Evolutionary conservation across 305 asterid species (phyloP).

Genomic region (Fraxinus nigra): DNA sequence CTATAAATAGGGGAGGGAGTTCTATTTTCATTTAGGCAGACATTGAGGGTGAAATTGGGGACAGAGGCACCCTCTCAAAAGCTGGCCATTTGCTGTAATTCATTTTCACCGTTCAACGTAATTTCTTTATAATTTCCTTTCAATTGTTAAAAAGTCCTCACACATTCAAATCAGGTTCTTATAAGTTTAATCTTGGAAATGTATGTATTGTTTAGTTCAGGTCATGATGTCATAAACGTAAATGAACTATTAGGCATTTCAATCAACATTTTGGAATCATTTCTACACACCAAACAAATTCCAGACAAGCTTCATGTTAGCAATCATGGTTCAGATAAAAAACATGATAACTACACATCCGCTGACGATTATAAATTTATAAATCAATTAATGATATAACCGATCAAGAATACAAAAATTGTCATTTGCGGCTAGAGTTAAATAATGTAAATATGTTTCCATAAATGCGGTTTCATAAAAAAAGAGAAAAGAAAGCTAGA

Average conservation of each 20-base stretch:
- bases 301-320: neutral
- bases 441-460: neutral
- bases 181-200: neutral
- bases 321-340: neutral
- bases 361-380: neutral
- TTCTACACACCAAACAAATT: neutral
- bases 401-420: neutral
- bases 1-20: neutral
- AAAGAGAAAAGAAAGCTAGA: constrained; percentile 6
- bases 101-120: neutral
- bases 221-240: neutral
- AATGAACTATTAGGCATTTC: neutral
- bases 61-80: neutral
- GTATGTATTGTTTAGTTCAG: neutral
- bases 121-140: neutral
- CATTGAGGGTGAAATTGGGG: neutral
- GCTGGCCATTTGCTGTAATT: neutral
- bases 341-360: neutral
- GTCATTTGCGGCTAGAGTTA: neutral
- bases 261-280: neutral
- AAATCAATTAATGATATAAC: neutral
- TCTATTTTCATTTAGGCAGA: neutral
- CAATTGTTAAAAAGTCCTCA: neutral
- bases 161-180: neutral
- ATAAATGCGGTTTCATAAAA: neutral